Percentiles rank a stretch among this genome's conserved stretches.
phyloP scores from a whole-genome alignment of 805 yeast genomes.

The Teunomyces tritomae region DNA sequence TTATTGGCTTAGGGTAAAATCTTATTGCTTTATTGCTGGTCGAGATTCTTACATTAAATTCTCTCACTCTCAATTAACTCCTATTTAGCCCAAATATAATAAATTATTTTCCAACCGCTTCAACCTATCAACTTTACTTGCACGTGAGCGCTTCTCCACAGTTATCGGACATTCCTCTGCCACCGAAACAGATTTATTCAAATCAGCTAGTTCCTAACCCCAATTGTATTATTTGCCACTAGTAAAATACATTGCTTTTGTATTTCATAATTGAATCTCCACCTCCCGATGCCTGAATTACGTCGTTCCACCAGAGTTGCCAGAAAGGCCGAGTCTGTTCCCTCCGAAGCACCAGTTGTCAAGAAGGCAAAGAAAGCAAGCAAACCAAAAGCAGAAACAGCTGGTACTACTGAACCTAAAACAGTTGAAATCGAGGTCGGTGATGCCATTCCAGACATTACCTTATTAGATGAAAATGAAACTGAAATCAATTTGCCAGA shows the following conservation, averaged over 20 bases:
- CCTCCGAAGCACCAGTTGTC: conserved; percentile 11
- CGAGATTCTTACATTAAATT: too few relatives aligned
- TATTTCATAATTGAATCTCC: background rate
- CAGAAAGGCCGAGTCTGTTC: conserved; percentile 11
- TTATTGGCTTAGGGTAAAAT: too few relatives aligned
- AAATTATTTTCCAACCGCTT: background rate
- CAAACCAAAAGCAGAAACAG: conserved; percentile 1
- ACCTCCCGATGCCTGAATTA: conserved; percentile 29
- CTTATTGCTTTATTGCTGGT: too few relatives aligned
- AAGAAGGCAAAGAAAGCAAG: conserved; percentile 10
- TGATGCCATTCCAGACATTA: conserved; percentile 63
- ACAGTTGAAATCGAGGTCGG: conserved; percentile 46
- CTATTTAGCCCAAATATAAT: background rate
- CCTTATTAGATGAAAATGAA: conserved; percentile 68
- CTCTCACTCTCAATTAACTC: too few relatives aligned
- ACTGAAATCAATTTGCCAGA: conserved; percentile 40
- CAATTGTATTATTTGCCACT: background rate
- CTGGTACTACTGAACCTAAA: background rate
- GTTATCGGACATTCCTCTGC: background rate
- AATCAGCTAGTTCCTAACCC: background rate
- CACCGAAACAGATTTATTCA: background rate
- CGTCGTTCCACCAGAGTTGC: conserved; percentile 38
- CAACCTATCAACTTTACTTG: background rate
- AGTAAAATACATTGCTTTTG: background rate
- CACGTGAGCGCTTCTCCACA: background rate